These are phyloP conservation scores for Berkeleyomyces basicola DNA, from an alignment of 2,329 filamentous ascomycete genomes.

Conservation along the genomic window DNA sequence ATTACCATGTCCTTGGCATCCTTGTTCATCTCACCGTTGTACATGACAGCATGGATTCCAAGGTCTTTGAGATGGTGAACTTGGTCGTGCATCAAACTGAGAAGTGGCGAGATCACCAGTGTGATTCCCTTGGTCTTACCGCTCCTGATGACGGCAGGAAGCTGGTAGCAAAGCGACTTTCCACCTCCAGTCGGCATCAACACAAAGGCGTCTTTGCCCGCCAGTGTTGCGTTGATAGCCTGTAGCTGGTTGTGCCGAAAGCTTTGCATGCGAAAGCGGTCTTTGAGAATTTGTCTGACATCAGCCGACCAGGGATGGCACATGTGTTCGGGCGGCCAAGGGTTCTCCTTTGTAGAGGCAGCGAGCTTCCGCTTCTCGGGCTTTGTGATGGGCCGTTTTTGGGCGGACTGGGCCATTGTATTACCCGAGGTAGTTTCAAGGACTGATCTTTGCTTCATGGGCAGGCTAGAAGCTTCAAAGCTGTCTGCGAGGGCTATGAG, in stretches of 20 bases:
- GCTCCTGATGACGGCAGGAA: conserved; percentile 68
- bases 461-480: conserved; percentile 20
- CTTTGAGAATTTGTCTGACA: conserved; percentile 62
- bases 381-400: conserved; percentile 18
- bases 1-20: conserved; percentile 52
- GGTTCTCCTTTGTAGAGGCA: conserved; percentile 17
- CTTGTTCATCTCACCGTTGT: conserved; percentile 59
- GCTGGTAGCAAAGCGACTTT: conserved; percentile 91
- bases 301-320: conserved; percentile 70
- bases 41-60: conserved; percentile 60
- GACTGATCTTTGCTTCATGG: conserved; percentile 25
- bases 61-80: conserved; percentile 64
- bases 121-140: conserved; percentile 78
- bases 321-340: conserved; percentile 38
- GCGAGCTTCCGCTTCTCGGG: conserved; percentile 19
- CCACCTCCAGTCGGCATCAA: conserved; percentile 96
- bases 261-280: conserved; percentile 67
- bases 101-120: conserved; percentile 80
- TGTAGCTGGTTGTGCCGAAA: conserved; percentile 88
- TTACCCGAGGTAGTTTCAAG: conserved; percentile 1
- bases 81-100: conserved; percentile 96
- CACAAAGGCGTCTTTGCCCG: conserved; percentile 79
- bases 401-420: conserved; percentile 24
- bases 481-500: conserved; percentile 13
- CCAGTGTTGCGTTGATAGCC: conserved; percentile 84